Evolutionary conservation across 257 asterid species (phyloP), one percentile per base, ranked within the genome.

Genomic region (Anisodus acutangulus): DNA sequence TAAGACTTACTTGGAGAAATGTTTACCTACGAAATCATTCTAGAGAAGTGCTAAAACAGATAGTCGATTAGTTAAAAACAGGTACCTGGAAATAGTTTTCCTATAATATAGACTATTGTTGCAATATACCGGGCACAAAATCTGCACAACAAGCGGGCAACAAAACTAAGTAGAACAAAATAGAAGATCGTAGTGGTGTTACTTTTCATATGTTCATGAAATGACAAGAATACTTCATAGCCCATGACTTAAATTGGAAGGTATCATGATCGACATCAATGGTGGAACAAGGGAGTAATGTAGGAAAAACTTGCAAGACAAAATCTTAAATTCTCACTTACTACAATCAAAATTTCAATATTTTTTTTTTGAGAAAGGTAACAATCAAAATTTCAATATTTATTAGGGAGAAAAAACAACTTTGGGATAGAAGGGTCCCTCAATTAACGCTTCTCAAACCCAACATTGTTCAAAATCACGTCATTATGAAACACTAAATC

Each of bases 181-280:
- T 69, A 3, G 16, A 43, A 70, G 35, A 70, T 70, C 54, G 55
- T 41, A 70, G 54, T 70, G 55, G 35, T 41, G 76, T 37, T 41
- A 16, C 54, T 70, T 41, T 39, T 70, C 54, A 70, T 70, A 70
- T 70, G 78, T 41, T 70, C 55, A 70, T 16, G 31, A 70, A 41
- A 41, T 41, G 55, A 70, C 78, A 70, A 70, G 78, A 39, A 70
- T 70, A 70, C 78, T 70, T 47, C 54, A 41, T 17, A 15, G 76
- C 54, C 53, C 8, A 6, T 69, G 78, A 69, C 54, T 39, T 69
- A 69, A 69, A 15, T 15, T 69, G 11, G 31, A 69, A 39, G 15
- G 26, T 15, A 41, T 7, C 54, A 69, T 10, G 54, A 69, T 8
- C 17, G 19, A 41, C 8, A 19, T 69, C 78, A 69, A 69, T 69